phyloP scores from a whole-genome alignment of 148 eudicot species.

The Camellia lanceoleosa region DNA sequence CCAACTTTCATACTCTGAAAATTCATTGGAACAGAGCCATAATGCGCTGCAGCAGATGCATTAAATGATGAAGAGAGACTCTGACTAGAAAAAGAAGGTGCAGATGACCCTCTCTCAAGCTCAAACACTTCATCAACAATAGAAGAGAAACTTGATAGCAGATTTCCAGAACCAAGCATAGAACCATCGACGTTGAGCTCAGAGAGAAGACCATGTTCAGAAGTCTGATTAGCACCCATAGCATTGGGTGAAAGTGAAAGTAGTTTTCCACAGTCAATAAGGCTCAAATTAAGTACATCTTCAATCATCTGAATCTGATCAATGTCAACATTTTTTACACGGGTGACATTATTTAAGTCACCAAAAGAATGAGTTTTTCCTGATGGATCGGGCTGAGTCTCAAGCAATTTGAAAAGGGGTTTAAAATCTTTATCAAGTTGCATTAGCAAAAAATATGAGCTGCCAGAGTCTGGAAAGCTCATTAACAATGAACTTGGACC shows the following conservation, averaged over 20 bases:
- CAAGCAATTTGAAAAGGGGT: constrained; percentile 70
- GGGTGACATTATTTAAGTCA: constrained; percentile 39
- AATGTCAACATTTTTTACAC: constrained; percentile 65
- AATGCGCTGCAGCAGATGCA: constrained; percentile 45
- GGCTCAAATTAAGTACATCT: constrained; percentile 78
- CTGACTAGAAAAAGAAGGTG: constrained; percentile 34
- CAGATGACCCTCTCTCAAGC: constrained; percentile 67
- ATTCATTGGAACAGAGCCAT: constrained; percentile 36
- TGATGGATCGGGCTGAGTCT: constrained; percentile 54
- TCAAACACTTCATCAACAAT: constrained; percentile 85
- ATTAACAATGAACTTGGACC: constrained; percentile 62
- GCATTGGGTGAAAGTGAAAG: constrained; percentile 34
- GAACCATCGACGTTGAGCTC: constrained; percentile 47
- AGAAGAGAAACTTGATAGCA: constrained; percentile 67
- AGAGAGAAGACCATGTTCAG: constrained; percentile 49
- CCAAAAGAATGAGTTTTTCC: constrained; percentile 49
- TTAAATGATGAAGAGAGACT: constrained; percentile 36
- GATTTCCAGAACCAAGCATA: constrained; percentile 34
- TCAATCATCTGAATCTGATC: constrained; percentile 72
- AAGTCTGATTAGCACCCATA: constrained; percentile 34
- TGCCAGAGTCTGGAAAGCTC: constrained; percentile 89
- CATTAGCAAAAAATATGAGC: constrained; percentile 77
- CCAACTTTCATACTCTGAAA: constrained; percentile 38
- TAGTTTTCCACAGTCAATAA: constrained; percentile 57
- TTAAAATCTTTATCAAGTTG: constrained; percentile 81